These are phyloP conservation scores for Cladosporium oxysporum DNA, from an alignment of 2,329 filamentous ascomycete genomes.

Conservation along the genomic window DNA sequence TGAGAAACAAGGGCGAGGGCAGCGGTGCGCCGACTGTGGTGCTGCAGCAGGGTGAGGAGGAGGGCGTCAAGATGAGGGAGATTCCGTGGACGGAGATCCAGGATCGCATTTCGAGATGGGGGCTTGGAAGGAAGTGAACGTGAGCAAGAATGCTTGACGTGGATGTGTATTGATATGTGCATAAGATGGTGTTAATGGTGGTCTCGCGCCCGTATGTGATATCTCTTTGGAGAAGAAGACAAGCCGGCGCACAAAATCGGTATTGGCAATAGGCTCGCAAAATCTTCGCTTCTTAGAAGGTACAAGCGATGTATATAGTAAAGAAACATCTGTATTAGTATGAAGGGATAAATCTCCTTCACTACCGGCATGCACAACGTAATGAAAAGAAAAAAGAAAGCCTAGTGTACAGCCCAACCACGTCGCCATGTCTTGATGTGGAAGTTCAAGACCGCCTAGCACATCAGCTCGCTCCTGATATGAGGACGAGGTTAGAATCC, in stretches of 20 bases:
- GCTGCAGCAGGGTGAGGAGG: constrained; percentile 82
- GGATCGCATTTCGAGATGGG: constrained; percentile 79
- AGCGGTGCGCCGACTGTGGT: constrained; percentile 93
- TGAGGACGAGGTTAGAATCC: background rate
- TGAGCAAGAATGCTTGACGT: constrained; percentile 22
- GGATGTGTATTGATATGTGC: constrained; percentile 5
- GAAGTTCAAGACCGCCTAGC: background rate
- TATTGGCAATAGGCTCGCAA: background rate
- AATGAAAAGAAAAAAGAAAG: background rate
- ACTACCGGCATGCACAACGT: background rate
- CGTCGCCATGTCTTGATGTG: background rate
- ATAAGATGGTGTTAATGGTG: constrained; percentile 1
- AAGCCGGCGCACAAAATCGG: background rate
- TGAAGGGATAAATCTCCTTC: background rate
- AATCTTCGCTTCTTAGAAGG: background rate
- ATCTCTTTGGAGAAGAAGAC: background rate
- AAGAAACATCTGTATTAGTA: background rate
- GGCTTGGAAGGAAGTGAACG: constrained; percentile 65
- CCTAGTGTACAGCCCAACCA: background rate
- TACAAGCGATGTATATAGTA: background rate
- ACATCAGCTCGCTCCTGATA: background rate
- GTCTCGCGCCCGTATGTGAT: background rate
- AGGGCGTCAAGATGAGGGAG: constrained; percentile 65
- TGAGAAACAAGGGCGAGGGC: constrained; percentile 73
- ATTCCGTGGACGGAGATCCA: constrained; percentile 89